phyloP scores from a whole-genome alignment of 75 land plant genomes.

The Pinus albicaulis region DNA sequence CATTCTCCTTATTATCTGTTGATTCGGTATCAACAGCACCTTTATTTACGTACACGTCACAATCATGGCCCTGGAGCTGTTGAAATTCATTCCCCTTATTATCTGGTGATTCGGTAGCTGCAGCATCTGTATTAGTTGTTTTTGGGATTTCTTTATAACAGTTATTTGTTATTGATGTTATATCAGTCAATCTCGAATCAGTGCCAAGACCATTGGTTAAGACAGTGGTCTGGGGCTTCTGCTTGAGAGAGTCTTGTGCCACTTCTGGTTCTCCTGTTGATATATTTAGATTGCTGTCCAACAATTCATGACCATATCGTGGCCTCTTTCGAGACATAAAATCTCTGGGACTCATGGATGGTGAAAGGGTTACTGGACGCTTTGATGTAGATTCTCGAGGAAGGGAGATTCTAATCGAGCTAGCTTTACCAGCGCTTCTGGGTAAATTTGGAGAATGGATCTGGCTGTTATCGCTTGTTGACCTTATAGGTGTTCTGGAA shows the following conservation, averaged over 20 bases:
- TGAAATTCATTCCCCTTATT: slow-evolving; percentile 12
- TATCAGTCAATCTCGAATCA: slow-evolving; percentile 2
- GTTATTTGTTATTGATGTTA: neutral
- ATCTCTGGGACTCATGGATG: slow-evolving; percentile 32
- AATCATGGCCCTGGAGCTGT: slow-evolving; percentile 17
- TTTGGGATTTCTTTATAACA: neutral
- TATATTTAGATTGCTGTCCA: neutral
- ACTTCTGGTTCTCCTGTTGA: neutral
- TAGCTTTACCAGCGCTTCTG: neutral
- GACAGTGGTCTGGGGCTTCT: neutral
- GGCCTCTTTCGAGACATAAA: neutral
- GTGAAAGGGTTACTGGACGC: slow-evolving; percentile 80
- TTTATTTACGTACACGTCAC: slow-evolving; percentile 67
- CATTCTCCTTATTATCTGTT: slow-evolving; percentile 19
- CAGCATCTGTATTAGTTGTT: too few species aligned
- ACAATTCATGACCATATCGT: neutral
- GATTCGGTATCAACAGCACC: slow-evolving; percentile 1
- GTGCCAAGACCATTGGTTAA: neutral
- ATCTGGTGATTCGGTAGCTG: slow-evolving; percentile 11
- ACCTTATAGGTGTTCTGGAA: neutral
- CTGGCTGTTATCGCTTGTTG: neutral
- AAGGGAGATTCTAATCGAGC: neutral
- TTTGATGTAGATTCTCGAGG: neutral
- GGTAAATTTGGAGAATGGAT: neutral
- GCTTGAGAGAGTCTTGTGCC: neutral